Conservation (phyloP, 2,329 filamentous ascomycete species). For the Westerdykella sp. region DNA sequence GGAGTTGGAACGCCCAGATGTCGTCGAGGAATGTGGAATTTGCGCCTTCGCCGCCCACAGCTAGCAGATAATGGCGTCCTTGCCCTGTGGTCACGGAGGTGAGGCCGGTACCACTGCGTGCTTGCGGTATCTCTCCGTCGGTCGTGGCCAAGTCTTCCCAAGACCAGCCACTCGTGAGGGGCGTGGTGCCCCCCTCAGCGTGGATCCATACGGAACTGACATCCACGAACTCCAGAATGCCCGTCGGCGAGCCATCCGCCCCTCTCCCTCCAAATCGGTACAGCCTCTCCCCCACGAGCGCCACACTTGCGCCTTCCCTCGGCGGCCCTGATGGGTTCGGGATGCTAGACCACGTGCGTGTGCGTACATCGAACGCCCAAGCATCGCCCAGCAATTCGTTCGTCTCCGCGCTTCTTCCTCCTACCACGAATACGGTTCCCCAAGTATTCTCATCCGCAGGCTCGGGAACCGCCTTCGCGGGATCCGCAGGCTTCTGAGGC, state of each 20-base stretch:
- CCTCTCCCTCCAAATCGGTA: constrained; percentile 42
- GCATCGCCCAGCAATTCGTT: constrained; percentile 38
- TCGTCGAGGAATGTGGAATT: constrained; percentile 34
- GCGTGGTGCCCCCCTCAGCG: constrained; percentile 30
- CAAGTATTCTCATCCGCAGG: constrained; percentile 37
- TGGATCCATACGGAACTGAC: constrained; percentile 32
- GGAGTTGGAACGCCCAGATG: constrained; percentile 50
- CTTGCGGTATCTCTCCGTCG: constrained; percentile 31
- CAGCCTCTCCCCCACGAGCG: constrained; percentile 42
- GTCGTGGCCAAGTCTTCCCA: constrained; percentile 25
- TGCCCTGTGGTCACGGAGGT: constrained; percentile 47
- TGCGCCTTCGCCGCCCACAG: constrained; percentile 43
- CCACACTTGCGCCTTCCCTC: constrained; percentile 36
- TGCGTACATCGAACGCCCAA: constrained; percentile 47
- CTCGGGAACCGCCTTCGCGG: constrained; percentile 37
- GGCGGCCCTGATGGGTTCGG: constrained; percentile 40
- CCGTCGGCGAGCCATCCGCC: constrained; percentile 15
- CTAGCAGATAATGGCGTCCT: constrained; percentile 48
- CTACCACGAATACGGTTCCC: constrained; percentile 49
- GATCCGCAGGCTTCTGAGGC: constrained; percentile 39
- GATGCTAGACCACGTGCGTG: constrained; percentile 47
- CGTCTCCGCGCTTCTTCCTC: constrained; percentile 35
- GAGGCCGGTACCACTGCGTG: constrained; percentile 41
- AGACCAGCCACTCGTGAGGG: constrained; percentile 28
- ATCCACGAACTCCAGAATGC: constrained; percentile 25